A percentile compares a stretch with the other conserved stretches of the same genome.
Conservation (phyloP, 129 eudicot genomes). For the Gnaphalium uliginosum region DNA sequence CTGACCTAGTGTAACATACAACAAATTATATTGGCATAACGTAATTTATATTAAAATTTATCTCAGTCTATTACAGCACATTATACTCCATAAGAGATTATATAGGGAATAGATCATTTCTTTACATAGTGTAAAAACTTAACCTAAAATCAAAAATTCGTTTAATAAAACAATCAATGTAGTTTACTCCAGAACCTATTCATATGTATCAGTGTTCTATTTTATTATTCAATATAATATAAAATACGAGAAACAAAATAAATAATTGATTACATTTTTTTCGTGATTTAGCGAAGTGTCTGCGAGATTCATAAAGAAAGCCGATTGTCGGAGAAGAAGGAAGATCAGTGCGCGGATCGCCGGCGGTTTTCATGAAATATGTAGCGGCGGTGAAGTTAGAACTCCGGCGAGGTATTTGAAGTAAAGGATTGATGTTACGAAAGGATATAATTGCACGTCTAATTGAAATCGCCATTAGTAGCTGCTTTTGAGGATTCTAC, state of each 20-base stretch:
- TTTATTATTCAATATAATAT: background rate
- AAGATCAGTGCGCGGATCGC: constrained; percentile 18
- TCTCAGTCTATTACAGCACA: background rate
- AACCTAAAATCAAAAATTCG: background rate
- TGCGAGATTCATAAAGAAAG: constrained; percentile 42
- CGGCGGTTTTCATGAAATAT: constrained; percentile 12
- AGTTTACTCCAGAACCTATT: background rate
- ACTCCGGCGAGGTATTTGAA: constrained; percentile 33
- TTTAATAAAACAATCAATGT: background rate
- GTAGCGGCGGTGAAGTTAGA: constrained; percentile 35
- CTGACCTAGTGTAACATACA: background rate
- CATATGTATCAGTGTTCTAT: background rate
- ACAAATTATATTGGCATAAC: background rate
- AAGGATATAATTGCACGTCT: constrained; percentile 42
- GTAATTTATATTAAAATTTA: background rate
- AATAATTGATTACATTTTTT: constrained; percentile 42
- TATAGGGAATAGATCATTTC: constrained; percentile 5
- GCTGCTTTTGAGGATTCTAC: background rate
- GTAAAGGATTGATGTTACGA: constrained; percentile 36
- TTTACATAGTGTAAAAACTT: background rate
- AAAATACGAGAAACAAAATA: background rate
- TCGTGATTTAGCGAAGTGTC: constrained; percentile 78
- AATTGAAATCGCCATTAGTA: background rate
- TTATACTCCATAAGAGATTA: background rate
- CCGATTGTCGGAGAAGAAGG: constrained; percentile 31